Evolutionary conservation across 1,284 basidiomycete species (phyloP).

Genomic region (Veloporphyrellus conicus): DNA sequence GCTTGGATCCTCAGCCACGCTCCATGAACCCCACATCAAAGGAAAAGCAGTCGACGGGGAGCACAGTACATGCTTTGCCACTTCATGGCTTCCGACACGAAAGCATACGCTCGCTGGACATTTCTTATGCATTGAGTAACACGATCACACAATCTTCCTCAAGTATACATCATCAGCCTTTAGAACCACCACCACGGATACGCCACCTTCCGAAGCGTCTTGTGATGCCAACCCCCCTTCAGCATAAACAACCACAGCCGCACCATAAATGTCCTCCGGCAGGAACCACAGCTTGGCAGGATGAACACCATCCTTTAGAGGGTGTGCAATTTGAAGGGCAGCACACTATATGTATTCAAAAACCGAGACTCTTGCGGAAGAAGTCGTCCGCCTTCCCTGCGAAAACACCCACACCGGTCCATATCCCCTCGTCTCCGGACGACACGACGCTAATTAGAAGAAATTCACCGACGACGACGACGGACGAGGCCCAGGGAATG

Average conservation of each 20-base stretch:
- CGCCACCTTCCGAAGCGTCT: slow-evolving; percentile 56
- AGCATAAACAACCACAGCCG: slow-evolving; percentile 21
- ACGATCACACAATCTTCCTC: slow-evolving; percentile 4
- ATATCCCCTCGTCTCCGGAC: slow-evolving; percentile 15
- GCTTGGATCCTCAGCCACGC: too few relatives aligned
- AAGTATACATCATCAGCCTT: slow-evolving; percentile 12
- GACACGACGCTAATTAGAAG: slow-evolving; percentile 10
- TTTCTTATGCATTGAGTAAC: slow-evolving; percentile 2
- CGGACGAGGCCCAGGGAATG: slow-evolving; percentile 16
- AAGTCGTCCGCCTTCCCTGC: slow-evolving; percentile 24
- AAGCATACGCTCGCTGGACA: slow-evolving; percentile 13
- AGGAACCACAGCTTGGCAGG: slow-evolving; percentile 2
- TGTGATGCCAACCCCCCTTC: slow-evolving; percentile 63
- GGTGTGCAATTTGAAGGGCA: slow-evolving; percentile 4
- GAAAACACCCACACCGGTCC: slow-evolving; percentile 25
- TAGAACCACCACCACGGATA: slow-evolving; percentile 31
- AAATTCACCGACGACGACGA: slow-evolving; percentile 12
- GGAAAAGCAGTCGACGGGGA: slow-evolving; percentile 4
- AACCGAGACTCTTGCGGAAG: slow-evolving; percentile 25
- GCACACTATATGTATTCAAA: slow-evolving; percentile 9
- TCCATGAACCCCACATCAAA: slow-evolving; percentile 2
- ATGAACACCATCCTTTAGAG: slow-evolving; percentile 4
- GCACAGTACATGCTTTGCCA: neutral
- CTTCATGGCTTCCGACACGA: slow-evolving; percentile 5
- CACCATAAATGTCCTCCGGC: slow-evolving; percentile 5